A percentile compares a stretch with the other conserved stretches of the same genome.
Conservation (phyloP, 2,329 filamentous ascomycete species). For the Cercospora sp. region DNA sequence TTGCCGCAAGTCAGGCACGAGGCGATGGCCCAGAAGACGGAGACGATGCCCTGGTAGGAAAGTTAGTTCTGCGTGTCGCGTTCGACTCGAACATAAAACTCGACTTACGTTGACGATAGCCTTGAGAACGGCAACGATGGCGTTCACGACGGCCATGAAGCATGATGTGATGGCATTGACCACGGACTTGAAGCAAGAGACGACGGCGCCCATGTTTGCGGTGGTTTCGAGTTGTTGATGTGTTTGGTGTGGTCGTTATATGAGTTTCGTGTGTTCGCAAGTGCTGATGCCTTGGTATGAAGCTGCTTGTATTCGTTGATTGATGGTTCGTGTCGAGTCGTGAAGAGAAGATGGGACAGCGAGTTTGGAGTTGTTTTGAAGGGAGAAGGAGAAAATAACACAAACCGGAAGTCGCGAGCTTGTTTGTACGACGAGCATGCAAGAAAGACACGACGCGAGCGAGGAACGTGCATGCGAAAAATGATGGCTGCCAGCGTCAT, state of each 20-base stretch:
- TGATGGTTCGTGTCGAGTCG: not conserved
- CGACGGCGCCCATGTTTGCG: slow-evolving; percentile 67
- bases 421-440: slow-evolving; percentile 6
- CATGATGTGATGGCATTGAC: slow-evolving; percentile 49
- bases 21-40: slow-evolving; percentile 52
- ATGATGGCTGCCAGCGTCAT: not conserved
- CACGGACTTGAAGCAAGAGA: slow-evolving; percentile 46
- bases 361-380: slow-evolving; percentile 4
- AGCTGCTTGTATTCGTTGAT: not conserved
- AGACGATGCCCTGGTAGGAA: slow-evolving; percentile 49
- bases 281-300: slow-evolving; percentile 3
- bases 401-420: not conserved
- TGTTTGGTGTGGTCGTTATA: not conserved
- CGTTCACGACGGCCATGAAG: slow-evolving; percentile 45
- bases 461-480: slow-evolving; percentile 3
- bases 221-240: slow-evolving; percentile 2
- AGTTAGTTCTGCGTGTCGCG: slow-evolving; percentile 7
- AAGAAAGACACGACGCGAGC: slow-evolving; percentile 1
- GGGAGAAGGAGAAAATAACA: not conserved
- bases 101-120: slow-evolving; percentile 46
- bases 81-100: not conserved
- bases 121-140: slow-evolving; percentile 48
- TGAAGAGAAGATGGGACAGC: not conserved
- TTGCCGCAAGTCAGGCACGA: slow-evolving; percentile 52
- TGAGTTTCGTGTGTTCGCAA: not conserved